Conservation (phyloP, 768 basidiomycete genomes). For the Podaxis sp. region DNA sequence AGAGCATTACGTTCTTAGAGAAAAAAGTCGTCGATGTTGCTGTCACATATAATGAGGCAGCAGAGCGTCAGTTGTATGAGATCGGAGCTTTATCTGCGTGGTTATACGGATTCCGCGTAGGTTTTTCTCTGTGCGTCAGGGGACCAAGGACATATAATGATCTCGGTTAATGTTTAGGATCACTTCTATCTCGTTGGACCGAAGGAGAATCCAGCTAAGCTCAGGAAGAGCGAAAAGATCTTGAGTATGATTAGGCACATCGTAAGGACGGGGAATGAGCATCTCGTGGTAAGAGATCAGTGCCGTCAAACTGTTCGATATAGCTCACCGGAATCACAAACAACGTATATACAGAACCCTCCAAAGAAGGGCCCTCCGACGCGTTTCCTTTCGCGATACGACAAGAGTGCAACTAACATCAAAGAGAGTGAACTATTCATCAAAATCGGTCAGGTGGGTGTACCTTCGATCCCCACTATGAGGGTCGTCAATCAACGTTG, state of each 20-base stretch:
- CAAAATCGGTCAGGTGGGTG: constrained; percentile 33
- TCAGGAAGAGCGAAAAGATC: constrained; percentile 32
- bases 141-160: neutral
- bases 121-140: constrained; percentile 13
- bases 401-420: constrained; percentile 60
- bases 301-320: neutral
- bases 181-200: constrained; percentile 54
- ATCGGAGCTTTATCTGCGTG: constrained; percentile 30
- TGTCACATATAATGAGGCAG: constrained; percentile 53
- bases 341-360: constrained; percentile 22
- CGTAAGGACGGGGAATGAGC: constrained; percentile 40
- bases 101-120: constrained; percentile 45
- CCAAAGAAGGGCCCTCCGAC: constrained; percentile 29
- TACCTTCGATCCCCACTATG: neutral
- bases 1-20: constrained; percentile 44
- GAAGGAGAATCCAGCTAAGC: constrained; percentile 41
- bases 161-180: constrained; percentile 32
- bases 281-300: constrained; percentile 32
- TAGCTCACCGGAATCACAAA: neutral
- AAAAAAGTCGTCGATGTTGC: constrained; percentile 46
- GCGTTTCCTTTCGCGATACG: constrained; percentile 54
- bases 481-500: neutral
- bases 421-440: constrained; percentile 52
- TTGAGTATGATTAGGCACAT: constrained; percentile 48
- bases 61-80: constrained; percentile 38